phyloP scores from a whole-genome alignment of 768 basidiomycete species.

The Tylopilus sp. region DNA sequence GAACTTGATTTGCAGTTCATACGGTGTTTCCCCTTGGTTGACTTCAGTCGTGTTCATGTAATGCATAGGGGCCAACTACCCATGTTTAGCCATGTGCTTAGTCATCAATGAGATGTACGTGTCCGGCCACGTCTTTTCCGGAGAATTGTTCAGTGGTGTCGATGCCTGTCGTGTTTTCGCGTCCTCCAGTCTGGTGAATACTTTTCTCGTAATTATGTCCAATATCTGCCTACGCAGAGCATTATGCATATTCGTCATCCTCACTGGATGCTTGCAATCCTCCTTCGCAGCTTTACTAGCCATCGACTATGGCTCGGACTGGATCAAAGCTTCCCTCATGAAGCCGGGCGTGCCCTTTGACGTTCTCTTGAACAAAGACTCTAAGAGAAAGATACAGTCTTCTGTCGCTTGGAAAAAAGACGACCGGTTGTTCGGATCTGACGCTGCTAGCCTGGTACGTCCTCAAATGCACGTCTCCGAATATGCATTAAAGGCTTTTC shows the following conservation, averaged over 20 bases:
- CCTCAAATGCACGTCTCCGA: background rate
- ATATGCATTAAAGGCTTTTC: constrained; percentile 2
- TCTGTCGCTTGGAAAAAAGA: constrained; percentile 90
- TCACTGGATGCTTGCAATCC: constrained; percentile 26
- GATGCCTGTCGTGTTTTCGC: constrained; percentile 13
- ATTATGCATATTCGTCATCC: constrained; percentile 22
- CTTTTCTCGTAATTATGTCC: constrained; percentile 17
- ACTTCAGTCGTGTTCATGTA: no score
- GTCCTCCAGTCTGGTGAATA: constrained; percentile 15
- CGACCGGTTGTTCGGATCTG: constrained; percentile 85
- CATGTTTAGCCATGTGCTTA: background rate
- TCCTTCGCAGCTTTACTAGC: constrained; percentile 80
- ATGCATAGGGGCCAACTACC: background rate
- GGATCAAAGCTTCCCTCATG: constrained; percentile 94
- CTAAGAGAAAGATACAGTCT: constrained; percentile 91
- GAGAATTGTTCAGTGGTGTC: background rate
- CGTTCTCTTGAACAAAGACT: constrained; percentile 93
- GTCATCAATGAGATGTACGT: constrained; percentile 17
- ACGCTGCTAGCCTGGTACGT: constrained; percentile 85
- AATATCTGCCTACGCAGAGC: constrained; percentile 26
- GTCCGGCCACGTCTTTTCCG: constrained; percentile 24
- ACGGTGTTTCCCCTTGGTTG: no score
- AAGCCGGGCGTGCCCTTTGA: constrained; percentile 95
- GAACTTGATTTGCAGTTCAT: no score
- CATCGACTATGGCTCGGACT: constrained; percentile 98